Base-by-base conservation (phyloP, 179 eudicot genomes). In the Dionaea muscipula region DNA sequence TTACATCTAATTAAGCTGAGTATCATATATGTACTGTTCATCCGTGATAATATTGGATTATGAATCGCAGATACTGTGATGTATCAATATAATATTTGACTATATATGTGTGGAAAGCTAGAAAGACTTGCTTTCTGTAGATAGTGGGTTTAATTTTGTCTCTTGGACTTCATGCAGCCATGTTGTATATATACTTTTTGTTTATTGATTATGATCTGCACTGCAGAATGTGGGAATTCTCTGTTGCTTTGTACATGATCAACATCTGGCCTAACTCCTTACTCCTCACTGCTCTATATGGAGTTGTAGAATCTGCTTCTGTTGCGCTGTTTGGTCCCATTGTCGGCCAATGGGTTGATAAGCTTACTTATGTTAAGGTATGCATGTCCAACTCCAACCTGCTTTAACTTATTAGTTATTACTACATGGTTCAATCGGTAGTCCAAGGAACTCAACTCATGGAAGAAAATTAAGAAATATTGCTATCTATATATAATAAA, bases 141-240 rank as follows among this genome's bases (percentile, higher is more conserved):
- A 3, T 28, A 3, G 35, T 28, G 8, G 8, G 8, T 13, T 6
- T 7, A n/a, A 39, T 16, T 15, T 22, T 37, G 18, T 46, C 46
- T 21, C 9, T 44, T 28, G 22, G n/a, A 3, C 35, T 56, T 17
- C 10, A 21, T n/a, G 26, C 20, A 16, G 2, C 49, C 25, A 11
- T 1, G 14, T 20, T 11, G 1, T 43, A 13, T 17, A 17, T 22
- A 16, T 26, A 13, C 3, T 20, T 19, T 27, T 8, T 27, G 7
- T 59, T 9, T 36, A 47, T 19, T 33, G 20, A 50, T n/a, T 43
- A 12, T 26, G 37, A 33, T 19, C 47, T 9, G 7, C 8, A n/a
- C 7, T 55, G 72, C 88, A 90, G 97, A 72, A 83, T 81, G 85
- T 90, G 97, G 97, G 97, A 86, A 56, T 90, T 90, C 72, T 83